Percentiles rank a stretch among this genome's conserved stretches.
These are phyloP conservation scores for Mycena kentingensis DNA, from an alignment of 768 basidiomycete genomes.

Conservation along the genomic window DNA sequence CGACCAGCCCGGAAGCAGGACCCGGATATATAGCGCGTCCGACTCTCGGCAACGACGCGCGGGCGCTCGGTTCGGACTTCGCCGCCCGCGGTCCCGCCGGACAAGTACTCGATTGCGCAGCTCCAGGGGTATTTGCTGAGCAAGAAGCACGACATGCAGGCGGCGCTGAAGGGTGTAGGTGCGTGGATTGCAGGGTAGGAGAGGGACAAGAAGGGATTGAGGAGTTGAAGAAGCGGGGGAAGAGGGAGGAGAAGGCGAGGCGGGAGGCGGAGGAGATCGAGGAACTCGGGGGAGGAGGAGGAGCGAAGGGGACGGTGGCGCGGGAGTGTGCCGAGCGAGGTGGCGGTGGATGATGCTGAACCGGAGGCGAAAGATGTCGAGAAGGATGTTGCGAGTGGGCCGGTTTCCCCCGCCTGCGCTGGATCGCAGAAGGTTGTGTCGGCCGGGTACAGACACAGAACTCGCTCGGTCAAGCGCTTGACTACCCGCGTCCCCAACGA, in stretches of 20 bases:
- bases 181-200: conserved; percentile 43
- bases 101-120: conserved; percentile 59
- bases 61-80: conserved; percentile 43
- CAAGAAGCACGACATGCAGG: conserved; percentile 44
- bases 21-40: not conserved
- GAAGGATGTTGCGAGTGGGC: not conserved
- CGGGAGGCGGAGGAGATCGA: conserved; percentile 13
- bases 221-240: conserved; percentile 34
- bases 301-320: conserved; percentile 10
- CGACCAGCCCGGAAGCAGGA: not conserved
- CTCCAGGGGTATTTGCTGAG: conserved; percentile 61
- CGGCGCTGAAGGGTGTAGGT: conserved; percentile 33
- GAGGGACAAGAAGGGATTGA: conserved; percentile 35
- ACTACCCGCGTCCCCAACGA: too few relatives aligned
- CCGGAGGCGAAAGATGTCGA: not conserved
- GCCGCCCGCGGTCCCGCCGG: conserved; percentile 43
- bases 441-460: too few relatives aligned
- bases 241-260: conserved; percentile 1
- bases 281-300: conserved; percentile 10
- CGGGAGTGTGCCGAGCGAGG: not conserved
- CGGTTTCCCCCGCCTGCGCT: not conserved
- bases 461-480: too few relatives aligned
- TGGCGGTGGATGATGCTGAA: not conserved
- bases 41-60: conserved; percentile 15
- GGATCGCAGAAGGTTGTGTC: too few relatives aligned